A percentile compares a stretch with the other conserved stretches of the same genome.
Evolutionary conservation across 495 filamentous ascomycete species (phyloP).

Genomic region (Neurospora sp.): DNA sequence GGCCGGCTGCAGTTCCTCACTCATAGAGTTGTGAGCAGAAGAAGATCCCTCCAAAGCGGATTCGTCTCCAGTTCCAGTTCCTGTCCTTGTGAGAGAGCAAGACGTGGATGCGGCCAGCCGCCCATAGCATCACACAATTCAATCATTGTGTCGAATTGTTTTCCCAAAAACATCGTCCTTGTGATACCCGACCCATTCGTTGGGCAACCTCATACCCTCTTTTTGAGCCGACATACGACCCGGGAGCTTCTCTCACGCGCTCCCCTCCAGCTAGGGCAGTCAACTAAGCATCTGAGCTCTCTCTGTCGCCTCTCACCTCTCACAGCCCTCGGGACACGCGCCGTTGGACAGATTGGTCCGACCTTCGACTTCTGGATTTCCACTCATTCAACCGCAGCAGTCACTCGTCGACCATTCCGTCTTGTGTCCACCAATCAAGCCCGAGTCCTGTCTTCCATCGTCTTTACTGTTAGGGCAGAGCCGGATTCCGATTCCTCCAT

Average conservation of each 20-base stretch:
- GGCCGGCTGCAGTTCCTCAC: background rate
- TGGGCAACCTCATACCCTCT: background rate
- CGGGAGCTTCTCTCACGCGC: background rate
- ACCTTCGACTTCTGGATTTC: background rate
- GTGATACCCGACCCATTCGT: background rate
- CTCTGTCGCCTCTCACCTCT: background rate
- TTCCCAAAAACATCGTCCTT: background rate
- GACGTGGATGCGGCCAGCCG: constrained; percentile 13
- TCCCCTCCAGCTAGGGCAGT: background rate
- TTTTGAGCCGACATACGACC: background rate
- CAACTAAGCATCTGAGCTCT: background rate
- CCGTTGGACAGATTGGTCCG: background rate
- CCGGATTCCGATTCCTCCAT: background rate
- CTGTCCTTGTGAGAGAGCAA: background rate
- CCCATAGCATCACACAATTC: constrained; percentile 15
- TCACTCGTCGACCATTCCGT: background rate
- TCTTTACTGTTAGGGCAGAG: background rate
- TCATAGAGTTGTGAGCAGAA: background rate
- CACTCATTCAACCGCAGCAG: background rate
- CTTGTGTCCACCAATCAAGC: background rate
- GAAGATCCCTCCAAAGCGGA: background rate
- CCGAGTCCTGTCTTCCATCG: background rate
- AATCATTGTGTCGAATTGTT: background rate
- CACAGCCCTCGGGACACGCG: background rate
- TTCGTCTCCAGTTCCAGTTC: background rate